Base-by-base conservation (phyloP, 148 eudicot genomes). In the Oxyria digyna region DNA sequence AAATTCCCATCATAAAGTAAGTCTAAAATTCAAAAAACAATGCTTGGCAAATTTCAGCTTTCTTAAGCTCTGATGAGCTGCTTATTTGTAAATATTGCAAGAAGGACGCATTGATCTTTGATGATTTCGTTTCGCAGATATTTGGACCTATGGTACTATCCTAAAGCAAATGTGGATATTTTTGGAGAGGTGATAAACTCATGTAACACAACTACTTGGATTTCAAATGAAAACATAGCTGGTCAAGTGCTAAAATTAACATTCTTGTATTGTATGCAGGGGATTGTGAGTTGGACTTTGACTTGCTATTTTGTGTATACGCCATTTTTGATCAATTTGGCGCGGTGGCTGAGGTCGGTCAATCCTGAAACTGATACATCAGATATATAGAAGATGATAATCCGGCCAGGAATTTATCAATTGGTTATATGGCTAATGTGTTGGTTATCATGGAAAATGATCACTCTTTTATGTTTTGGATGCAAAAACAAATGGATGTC, bases 231-330 rank as follows among this genome's bases (percentile, higher is more conserved):
- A 29, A 6, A 59, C 20, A 55, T 55, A 3, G 13, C 13, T 46
- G 31, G 4, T 13, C 8, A 29, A 29, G 38, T 59, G 13, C 0
- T 55, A 29, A n/a, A n/a, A 59, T 27, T 38, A 29, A 6, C 20
- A 33, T 31, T 6, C 5, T 26, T 13, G 18, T 5, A 14, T 59
- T 29, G 31, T 24, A 46, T 79, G 84, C 87, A 91, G 91, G 95
- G 97, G 32, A 68, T 88, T 24, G 82, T 91, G 27, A 91, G 73
- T 45, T 88, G 96, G 97, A 91, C 97, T 15, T 59, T 88, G 71
- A 81, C 82, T 49, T 88, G 97, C 78, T 88, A 91, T 78, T 91
- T 91, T 54, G 91, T 76, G 41, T 91, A 91, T 74, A 82, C 88
- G 11, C 84, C 81, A 1, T 91, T 91, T 75, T 77, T 91, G 87